phyloP scores from a whole-genome alignment of 768 basidiomycete genomes.

The Solioccasus polychromus region DNA sequence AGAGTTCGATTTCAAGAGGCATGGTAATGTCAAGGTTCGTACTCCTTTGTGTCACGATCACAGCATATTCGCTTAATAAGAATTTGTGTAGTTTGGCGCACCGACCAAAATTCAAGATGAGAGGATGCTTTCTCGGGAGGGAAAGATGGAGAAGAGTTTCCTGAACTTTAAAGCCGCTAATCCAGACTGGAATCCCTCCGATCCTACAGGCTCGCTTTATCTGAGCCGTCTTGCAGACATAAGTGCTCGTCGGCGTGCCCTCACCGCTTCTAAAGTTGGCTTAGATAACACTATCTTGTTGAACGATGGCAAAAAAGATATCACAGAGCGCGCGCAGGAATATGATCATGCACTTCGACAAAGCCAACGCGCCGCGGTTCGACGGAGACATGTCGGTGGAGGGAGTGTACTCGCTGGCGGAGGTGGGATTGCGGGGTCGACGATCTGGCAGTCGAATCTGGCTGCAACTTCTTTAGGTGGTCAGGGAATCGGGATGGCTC shows the following conservation, averaged over 20 bases:
- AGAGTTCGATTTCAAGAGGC: constrained; percentile 95
- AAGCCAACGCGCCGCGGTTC: constrained; percentile 54
- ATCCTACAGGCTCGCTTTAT: constrained; percentile 89
- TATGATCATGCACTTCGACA: constrained; percentile 75
- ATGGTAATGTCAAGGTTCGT: constrained; percentile 84
- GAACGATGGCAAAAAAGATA: constrained; percentile 36
- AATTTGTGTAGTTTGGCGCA: constrained; percentile 69
- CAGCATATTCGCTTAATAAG: background rate
- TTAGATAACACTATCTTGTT: constrained; percentile 26
- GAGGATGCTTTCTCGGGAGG: constrained; percentile 81
- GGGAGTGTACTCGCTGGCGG: constrained; percentile 35
- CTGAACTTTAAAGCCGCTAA: constrained; percentile 94
- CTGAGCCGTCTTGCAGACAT: constrained; percentile 79
- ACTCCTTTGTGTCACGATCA: background rate
- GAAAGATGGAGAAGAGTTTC: constrained; percentile 99
- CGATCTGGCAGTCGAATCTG: constrained; percentile 42
- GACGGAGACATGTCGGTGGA: constrained; percentile 36
- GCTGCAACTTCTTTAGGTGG: constrained; percentile 41
- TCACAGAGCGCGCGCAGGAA: constrained; percentile 59
- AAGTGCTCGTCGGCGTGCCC: constrained; percentile 42
- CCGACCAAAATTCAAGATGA: constrained; percentile 66
- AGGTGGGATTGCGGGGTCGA: constrained; percentile 49
- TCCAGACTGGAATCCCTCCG: constrained; percentile 92
- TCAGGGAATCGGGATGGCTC: constrained; percentile 50
- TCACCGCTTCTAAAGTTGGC: constrained; percentile 25